Evolutionary conservation across 2,329 filamentous ascomycete genomes (phyloP).

Genomic region (Colletotrichum neosansevieriae): DNA sequence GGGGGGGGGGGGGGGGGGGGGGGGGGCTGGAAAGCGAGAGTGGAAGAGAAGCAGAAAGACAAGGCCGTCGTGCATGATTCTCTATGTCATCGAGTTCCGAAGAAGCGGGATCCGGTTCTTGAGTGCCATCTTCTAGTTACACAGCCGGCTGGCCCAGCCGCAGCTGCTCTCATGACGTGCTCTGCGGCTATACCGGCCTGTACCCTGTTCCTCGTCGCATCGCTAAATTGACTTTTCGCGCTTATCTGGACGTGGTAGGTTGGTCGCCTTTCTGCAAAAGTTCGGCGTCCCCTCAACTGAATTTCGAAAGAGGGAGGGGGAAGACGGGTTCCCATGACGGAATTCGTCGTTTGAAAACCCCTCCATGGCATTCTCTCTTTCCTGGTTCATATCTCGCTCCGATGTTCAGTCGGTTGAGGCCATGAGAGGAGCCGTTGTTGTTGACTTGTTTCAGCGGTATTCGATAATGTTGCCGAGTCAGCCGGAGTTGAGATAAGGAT

Average conservation of each 20-base stretch:
- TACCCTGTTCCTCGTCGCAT: slow-evolving; percentile 23
- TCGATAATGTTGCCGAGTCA: slow-evolving; percentile 22
- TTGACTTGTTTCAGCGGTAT: neutral
- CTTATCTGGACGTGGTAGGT: neutral
- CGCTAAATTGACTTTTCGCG: slow-evolving; percentile 1
- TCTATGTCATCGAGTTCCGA: slow-evolving; percentile 28
- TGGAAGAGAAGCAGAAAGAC: neutral
- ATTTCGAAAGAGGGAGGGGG: neutral
- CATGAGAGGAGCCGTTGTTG: neutral
- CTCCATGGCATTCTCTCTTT: slow-evolving; percentile 14
- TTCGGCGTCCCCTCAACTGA: neutral
- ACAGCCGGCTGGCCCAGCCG: neutral
- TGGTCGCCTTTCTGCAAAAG: slow-evolving; percentile 27
- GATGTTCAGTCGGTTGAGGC: neutral
- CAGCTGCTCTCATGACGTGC: slow-evolving; percentile 30
- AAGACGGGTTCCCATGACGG: neutral
- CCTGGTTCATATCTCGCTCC: slow-evolving; percentile 38
- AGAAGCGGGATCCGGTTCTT: slow-evolving; percentile 18
- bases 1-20: neutral
- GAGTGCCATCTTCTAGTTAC: slow-evolving; percentile 13
- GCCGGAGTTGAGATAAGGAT: slow-evolving; percentile 34
- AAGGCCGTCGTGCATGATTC: slow-evolving; percentile 14
- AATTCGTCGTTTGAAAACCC: neutral
- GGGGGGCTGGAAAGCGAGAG: neutral
- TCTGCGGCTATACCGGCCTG: slow-evolving; percentile 6